Evolutionary conservation across 2,329 filamentous ascomycete species (phyloP).

Genomic region (Chrysoporthe deuterocubensis): DNA sequence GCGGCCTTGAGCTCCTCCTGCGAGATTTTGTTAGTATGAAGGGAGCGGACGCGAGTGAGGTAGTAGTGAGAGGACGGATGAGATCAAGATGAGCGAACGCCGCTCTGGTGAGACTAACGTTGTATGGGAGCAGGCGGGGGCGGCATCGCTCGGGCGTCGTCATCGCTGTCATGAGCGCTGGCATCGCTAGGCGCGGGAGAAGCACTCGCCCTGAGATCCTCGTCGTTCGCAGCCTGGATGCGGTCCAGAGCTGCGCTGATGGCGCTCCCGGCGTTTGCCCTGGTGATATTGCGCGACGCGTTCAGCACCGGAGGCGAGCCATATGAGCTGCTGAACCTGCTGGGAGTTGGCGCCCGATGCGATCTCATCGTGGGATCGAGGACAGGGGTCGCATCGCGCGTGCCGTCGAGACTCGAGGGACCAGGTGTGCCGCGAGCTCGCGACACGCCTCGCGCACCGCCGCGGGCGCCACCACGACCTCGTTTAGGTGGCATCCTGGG

Average conservation of each 20-base stretch:
- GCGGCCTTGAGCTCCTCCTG: not conserved
- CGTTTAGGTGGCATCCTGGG: conserved; percentile 28
- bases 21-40: not conserved
- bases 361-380: conserved; percentile 15
- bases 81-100: not conserved
- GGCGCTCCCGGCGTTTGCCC: conserved; percentile 8
- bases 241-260: conserved; percentile 3
- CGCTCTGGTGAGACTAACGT: not conserved
- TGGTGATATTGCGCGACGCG: not conserved
- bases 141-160: not conserved
- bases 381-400: conserved; percentile 13
- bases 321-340: conserved; percentile 37
- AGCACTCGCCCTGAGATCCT: conserved; percentile 2
- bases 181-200: not conserved
- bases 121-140: conserved; percentile 10
- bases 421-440: conserved; percentile 17
- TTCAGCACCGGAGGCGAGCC: conserved; percentile 32
- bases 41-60: too few relatives aligned
- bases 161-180: not conserved
- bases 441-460: conserved; percentile 8
- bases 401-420: conserved; percentile 2
- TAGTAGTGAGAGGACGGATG: too few relatives aligned
- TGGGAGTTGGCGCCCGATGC: conserved; percentile 24
- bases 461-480: conserved; percentile 14
- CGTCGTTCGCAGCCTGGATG: conserved; percentile 9